Base-by-base conservation (phyloP, 345 rosid species). In the Xanthoceras sorbifolium region DNA sequence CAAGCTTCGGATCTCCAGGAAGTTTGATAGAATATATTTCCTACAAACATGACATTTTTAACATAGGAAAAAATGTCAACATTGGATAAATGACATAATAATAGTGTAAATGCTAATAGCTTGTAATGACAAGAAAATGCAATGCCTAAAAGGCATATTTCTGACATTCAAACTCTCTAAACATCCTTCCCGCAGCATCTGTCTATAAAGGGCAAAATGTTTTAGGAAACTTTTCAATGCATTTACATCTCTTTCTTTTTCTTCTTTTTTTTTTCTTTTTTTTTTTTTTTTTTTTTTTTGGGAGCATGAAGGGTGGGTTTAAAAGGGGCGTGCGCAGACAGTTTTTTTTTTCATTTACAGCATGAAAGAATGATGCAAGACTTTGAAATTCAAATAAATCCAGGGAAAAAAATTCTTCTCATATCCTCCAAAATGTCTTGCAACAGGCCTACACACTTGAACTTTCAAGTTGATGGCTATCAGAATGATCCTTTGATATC, bases 1-100 rank as follows among this genome's bases (percentile, higher is more conserved):
- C 99, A 80, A 95, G 97, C 83, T 93, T 95, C 40, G 99, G 99
- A 81, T 93, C 88, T 76, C 99, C 98, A 17, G 99, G 99, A 85
- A 95, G 97, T 87, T 88, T 93, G 70, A 96, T 91, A 23, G 98
- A 93, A 88, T 82, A 96, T 73, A 96, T 83, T 86, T 96, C 99
- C 99, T 96, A 77, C 62, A 78, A 26, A 55, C 32, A 32, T 31
- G 65, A 54, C 69, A 72, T 68, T 42, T 10, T 0, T 1, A 66
- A 38, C 22, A n/a, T 17, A 66, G 11, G 70, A 15, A 38, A 38
- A 50, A 57, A 20, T 23, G 28, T 55, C 23, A 55, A 22, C 11
- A 55, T 55, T n/a, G 4, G 4, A n/a, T 55, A 55, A 6, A 55
- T 55, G 25, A 55, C 26, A 55, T 23, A 55, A 57, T 12, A 57